Evolutionary conservation across 805 yeast species (phyloP).

Genomic region (Myxozyma monticola): DNA sequence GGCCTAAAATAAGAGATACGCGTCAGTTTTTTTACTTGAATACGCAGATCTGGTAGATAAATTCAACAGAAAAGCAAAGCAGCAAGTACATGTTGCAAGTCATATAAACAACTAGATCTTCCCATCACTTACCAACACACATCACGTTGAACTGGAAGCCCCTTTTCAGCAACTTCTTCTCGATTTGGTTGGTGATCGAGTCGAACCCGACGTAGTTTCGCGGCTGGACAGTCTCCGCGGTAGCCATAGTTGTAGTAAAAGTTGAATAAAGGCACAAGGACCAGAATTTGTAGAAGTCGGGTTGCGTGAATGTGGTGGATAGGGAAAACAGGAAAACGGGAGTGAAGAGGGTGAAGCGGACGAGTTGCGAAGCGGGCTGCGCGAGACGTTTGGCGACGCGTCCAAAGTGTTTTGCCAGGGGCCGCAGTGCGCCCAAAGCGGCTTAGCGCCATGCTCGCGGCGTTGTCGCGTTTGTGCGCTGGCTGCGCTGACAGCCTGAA

Average conservation of each 20-base stretch:
- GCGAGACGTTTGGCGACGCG: not conserved
- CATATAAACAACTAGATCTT: not conserved
- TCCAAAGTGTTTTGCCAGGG: too few species aligned
- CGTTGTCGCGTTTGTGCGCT: conserved; percentile 14
- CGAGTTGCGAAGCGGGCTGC: not conserved
- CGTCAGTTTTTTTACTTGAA: not conserved
- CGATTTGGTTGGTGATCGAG: conserved; percentile 93
- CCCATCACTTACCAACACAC: conserved; percentile 63
- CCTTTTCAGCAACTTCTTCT: conserved; percentile 81
- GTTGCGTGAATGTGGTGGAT: not conserved
- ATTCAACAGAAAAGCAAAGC: not conserved
- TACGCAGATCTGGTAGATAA: too few species aligned
- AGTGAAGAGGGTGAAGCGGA: not conserved
- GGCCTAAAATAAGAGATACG: conserved; percentile 35
- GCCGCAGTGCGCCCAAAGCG: not conserved
- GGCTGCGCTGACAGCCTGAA: not conserved
- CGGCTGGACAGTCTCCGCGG: conserved; percentile 50
- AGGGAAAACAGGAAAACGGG: not conserved
- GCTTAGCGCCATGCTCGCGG: not conserved
- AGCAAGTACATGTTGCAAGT: not conserved
- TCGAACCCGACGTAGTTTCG: conserved; percentile 90
- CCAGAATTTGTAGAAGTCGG: not conserved
- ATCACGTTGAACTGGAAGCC: conserved; percentile 94
- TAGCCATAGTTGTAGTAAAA: conserved; percentile 4
- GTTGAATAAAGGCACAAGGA: not conserved